These are phyloP conservation scores for Entoloma clypeatum DNA, from an alignment of 1,284 basidiomycete genomes.

Conservation along the genomic window DNA sequence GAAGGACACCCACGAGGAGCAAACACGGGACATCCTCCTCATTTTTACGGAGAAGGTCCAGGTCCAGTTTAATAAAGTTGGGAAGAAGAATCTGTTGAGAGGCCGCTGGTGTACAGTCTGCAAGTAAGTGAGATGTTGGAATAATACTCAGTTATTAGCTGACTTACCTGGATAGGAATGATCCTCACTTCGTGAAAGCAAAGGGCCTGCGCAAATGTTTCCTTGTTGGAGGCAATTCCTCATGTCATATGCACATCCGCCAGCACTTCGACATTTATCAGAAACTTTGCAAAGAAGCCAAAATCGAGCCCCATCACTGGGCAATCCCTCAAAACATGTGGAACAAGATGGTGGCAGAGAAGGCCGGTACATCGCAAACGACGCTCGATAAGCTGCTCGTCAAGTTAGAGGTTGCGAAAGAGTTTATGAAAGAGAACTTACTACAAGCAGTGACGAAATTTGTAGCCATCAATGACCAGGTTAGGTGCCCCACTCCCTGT, in stretches of 20 bases:
- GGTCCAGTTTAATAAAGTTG: too few relatives aligned
- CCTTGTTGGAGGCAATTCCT: slow-evolving; percentile 8
- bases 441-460: slow-evolving; percentile 12
- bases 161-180: slow-evolving; percentile 1
- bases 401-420: slow-evolving; percentile 8
- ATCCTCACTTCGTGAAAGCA: not conserved
- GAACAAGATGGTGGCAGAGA: slow-evolving; percentile 3
- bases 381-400: not conserved
- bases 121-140: slow-evolving; percentile 6
- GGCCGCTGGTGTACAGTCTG: slow-evolving; percentile 12
- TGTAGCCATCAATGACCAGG: slow-evolving; percentile 19
- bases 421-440: slow-evolving; percentile 14
- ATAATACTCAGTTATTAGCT: not conserved
- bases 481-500: slow-evolving; percentile 6
- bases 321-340: slow-evolving; percentile 2
- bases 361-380: not conserved
- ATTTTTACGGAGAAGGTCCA: too few relatives aligned
- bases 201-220: slow-evolving; percentile 2
- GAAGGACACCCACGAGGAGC: too few relatives aligned
- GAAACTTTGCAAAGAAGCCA: slow-evolving; percentile 5
- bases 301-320: slow-evolving; percentile 2
- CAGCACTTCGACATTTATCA: slow-evolving; percentile 14
- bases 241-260: slow-evolving; percentile 7
- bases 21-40: too few relatives aligned
- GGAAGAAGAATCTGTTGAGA: too few relatives aligned